phyloP scores from a whole-genome alignment of 768 basidiomycete species.

The Collybia sordida region DNA sequence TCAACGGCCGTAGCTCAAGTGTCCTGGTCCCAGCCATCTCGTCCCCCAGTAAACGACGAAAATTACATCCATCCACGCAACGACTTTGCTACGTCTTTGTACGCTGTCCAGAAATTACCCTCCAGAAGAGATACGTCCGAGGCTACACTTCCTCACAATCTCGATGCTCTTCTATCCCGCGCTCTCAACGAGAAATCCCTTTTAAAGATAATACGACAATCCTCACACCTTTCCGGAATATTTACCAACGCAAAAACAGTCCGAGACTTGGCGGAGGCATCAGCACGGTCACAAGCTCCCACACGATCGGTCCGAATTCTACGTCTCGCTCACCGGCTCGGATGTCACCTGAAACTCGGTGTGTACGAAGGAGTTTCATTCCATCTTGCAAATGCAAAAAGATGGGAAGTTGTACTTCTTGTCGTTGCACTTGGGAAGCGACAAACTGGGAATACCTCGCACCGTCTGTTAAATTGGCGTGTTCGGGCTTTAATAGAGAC shows the following conservation, averaged over 20 bases:
- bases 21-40: not conserved
- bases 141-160: constrained; percentile 3
- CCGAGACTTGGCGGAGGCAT: constrained; percentile 26
- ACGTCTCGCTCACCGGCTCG: constrained; percentile 46
- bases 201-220: constrained; percentile 17
- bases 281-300: constrained; percentile 34
- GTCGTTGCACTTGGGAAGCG: constrained; percentile 48
- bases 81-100: not conserved
- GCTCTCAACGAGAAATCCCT: not conserved
- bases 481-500: constrained; percentile 59
- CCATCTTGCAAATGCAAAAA: constrained; percentile 42
- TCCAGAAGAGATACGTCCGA: not conserved
- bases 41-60: not conserved
- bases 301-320: constrained; percentile 45
- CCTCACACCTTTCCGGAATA: constrained; percentile 19
- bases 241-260: constrained; percentile 31
- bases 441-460: constrained; percentile 48
- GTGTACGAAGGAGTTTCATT: constrained; percentile 59
- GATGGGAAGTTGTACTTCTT: constrained; percentile 52
- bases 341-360: constrained; percentile 47
- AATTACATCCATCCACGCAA: not conserved
- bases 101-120: not conserved
- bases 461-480: constrained; percentile 70
- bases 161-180: constrained; percentile 7
- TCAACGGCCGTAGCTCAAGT: constrained; percentile 1